These are phyloP conservation scores for Aquanectria penicillioides DNA, from an alignment of 2,329 filamentous ascomycete species.

Conservation along the genomic window DNA sequence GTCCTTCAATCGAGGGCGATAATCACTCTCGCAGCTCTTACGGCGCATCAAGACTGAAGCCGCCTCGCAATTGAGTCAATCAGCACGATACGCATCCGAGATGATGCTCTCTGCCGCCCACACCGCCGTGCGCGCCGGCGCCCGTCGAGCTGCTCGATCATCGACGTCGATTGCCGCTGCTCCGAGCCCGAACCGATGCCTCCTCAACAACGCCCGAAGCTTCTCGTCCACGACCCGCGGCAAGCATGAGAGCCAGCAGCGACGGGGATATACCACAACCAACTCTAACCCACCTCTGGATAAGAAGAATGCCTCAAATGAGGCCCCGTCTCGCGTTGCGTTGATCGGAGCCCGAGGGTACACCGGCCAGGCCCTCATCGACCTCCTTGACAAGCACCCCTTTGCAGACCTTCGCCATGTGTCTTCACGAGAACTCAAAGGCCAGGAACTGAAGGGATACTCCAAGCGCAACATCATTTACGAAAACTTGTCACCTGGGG, in stretches of 20 bases:
- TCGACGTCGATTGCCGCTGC: not conserved
- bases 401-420: conserved; percentile 91
- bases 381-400: conserved; percentile 86
- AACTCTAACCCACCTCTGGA: conserved; percentile 87
- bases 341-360: conserved; percentile 94
- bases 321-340: conserved; percentile 80
- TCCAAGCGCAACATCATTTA: conserved; percentile 92
- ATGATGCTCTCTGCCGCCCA: not conserved
- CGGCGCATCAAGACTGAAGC: too few species aligned
- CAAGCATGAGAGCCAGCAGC: too few species aligned
- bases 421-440: conserved; percentile 90
- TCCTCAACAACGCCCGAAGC: not conserved
- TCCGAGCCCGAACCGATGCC: not conserved
- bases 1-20: too few species aligned
- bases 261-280: conserved; percentile 54
- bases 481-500: conserved; percentile 88
- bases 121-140: not conserved
- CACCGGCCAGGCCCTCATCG: conserved; percentile 90
- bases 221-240: too few species aligned
- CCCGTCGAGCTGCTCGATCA: not conserved
- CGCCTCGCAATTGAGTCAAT: not conserved
- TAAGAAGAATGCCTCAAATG: conserved; percentile 87
- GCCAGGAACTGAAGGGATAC: conserved; percentile 89
- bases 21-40: too few species aligned
- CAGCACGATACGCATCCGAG: not conserved